phyloP scores from a whole-genome alignment of 495 filamentous ascomycete species.

The Aspergillus mulundensis region DNA sequence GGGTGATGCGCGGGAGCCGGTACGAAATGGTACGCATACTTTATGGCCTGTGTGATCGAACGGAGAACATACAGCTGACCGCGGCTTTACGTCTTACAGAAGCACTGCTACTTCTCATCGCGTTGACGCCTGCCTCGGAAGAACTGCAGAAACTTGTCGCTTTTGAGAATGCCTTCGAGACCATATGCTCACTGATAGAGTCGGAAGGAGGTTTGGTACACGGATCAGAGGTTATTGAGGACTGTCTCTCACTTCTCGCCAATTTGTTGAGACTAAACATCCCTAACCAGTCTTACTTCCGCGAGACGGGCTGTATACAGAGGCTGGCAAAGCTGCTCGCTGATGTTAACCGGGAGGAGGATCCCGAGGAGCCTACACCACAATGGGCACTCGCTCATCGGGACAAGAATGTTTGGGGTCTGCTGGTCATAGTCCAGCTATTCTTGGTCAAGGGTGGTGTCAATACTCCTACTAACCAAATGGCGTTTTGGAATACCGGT shows the following conservation, averaged over 20 bases:
- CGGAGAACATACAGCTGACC: slow-evolving; percentile 12
- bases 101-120: slow-evolving; percentile 63
- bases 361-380: slow-evolving; percentile 57
- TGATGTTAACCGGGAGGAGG: slow-evolving; percentile 55
- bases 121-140: slow-evolving; percentile 64
- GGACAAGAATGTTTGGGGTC: slow-evolving; percentile 89
- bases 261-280: slow-evolving; percentile 86
- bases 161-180: slow-evolving; percentile 89
- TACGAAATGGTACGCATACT: slow-evolving; percentile 69
- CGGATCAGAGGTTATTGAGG: slow-evolving; percentile 87
- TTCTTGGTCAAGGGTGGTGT: slow-evolving; percentile 78
- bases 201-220: slow-evolving; percentile 76
- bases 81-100: slow-evolving; percentile 35
- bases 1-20: slow-evolving; percentile 80
- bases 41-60: background rate
- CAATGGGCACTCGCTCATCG: slow-evolving; percentile 72
- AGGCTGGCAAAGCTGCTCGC: slow-evolving; percentile 66
- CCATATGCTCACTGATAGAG: slow-evolving; percentile 75
- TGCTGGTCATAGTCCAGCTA: slow-evolving; percentile 77
- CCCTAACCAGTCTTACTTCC: slow-evolving; percentile 90
- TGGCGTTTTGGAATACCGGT: slow-evolving; percentile 75
- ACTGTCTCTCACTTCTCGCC: slow-evolving; percentile 88
- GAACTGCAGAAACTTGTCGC: slow-evolving; percentile 92
- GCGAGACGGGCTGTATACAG: slow-evolving; percentile 81
- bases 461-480: slow-evolving; percentile 79